phyloP scores from a whole-genome alignment of 768 basidiomycete genomes.

The Lentinus brumalis region DNA sequence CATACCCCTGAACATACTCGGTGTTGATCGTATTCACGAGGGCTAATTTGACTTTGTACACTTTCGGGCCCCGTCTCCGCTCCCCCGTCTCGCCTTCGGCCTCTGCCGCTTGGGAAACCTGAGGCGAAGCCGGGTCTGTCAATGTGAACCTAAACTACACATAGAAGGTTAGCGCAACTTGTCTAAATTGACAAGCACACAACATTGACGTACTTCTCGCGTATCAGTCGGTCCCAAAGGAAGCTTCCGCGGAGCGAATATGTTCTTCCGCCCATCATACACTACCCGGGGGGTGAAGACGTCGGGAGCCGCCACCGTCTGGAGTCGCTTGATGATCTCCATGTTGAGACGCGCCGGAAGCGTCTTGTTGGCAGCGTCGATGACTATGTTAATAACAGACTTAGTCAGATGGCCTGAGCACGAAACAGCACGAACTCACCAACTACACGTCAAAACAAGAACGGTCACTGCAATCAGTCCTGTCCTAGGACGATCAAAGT shows the following conservation, averaged over 20 bases:
- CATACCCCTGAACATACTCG: conserved; percentile 47
- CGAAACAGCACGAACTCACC: conserved; percentile 9
- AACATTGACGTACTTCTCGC: conserved; percentile 47
- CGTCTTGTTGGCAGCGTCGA: conserved; percentile 66
- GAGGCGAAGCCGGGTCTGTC: conserved; percentile 36
- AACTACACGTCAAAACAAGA: conserved; percentile 9
- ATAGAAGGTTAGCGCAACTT: not conserved
- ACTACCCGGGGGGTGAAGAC: conserved; percentile 74
- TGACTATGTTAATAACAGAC: conserved; percentile 45
- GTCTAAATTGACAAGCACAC: not conserved
- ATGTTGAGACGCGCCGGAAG: conserved; percentile 70
- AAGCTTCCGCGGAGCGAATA: conserved; percentile 62
- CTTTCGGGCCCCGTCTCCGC: conserved; percentile 49
- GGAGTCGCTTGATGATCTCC: conserved; percentile 66
- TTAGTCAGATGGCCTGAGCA: too few species aligned
- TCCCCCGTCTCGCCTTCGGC: not conserved
- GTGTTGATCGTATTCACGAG: conserved; percentile 81
- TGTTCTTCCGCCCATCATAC: conserved; percentile 81
- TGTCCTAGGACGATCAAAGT: not conserved
- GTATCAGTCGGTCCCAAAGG: conserved; percentile 54
- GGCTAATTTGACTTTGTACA: conserved; percentile 67
- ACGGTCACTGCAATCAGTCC: not conserved
- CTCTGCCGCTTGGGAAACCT: not conserved
- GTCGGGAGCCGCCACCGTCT: conserved; percentile 54
- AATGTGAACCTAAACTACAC: conserved; percentile 52